phyloP scores from a whole-genome alignment of 768 basidiomycete species.

The Auricularia auricula-judae region DNA sequence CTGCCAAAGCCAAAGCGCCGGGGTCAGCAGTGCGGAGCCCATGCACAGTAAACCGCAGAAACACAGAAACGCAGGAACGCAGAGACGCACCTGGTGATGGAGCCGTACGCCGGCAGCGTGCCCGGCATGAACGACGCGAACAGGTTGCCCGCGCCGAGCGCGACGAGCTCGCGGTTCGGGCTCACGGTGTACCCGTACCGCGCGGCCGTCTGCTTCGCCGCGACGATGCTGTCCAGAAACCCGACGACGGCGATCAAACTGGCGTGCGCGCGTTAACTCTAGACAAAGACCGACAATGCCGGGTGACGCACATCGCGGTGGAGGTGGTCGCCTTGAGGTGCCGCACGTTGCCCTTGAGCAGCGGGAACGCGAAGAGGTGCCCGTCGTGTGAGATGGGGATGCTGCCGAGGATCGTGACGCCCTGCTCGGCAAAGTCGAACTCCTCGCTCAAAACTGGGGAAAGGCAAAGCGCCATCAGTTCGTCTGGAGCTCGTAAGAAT shows the following conservation, averaged over 20 bases:
- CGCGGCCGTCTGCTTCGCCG: slow-evolving; percentile 84
- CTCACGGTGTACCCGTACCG: slow-evolving; percentile 82
- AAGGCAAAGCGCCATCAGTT: too few relatives aligned
- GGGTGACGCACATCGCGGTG: slow-evolving; percentile 55
- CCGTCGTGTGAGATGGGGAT: slow-evolving; percentile 52
- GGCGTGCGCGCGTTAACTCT: neutral
- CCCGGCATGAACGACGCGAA: slow-evolving; percentile 74
- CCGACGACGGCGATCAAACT: slow-evolving; percentile 77
- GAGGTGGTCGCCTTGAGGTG: slow-evolving; percentile 74
- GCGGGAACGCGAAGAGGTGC: slow-evolving; percentile 61
- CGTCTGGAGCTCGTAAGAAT: neutral
- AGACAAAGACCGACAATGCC: neutral
- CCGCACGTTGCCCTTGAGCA: slow-evolving; percentile 44
- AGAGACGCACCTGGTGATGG: slow-evolving; percentile 64
- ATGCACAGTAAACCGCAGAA: too few relatives aligned
- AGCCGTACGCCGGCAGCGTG: slow-evolving; percentile 84
- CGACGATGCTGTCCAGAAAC: slow-evolving; percentile 89
- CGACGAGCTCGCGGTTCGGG: slow-evolving; percentile 92
- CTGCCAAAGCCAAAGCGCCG: slow-evolving; percentile 17
- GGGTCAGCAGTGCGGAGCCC: neutral
- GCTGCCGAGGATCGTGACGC: slow-evolving; percentile 74
- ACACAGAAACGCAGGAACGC: too few relatives aligned
- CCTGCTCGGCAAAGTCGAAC: slow-evolving; percentile 64
- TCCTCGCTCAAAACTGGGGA: too few relatives aligned
- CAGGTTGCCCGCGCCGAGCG: slow-evolving; percentile 74